A percentile compares a stretch with the other conserved stretches of the same genome.
phyloP scores from a whole-genome alignment of 192 early-diverging fungal genomes.

The Funneliformis mosseae region DNA sequence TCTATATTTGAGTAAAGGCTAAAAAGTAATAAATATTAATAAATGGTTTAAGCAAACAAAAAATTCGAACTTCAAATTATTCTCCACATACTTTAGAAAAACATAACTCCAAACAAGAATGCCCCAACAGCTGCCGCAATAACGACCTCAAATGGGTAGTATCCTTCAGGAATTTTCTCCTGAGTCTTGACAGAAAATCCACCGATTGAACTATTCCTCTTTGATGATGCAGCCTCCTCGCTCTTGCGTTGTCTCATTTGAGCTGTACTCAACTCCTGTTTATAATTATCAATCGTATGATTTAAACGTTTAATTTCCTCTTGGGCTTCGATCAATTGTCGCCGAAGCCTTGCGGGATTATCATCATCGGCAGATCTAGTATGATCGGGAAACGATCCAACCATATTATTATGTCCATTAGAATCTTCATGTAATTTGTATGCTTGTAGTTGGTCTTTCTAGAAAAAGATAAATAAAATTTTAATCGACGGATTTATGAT shows the following conservation, averaged over 20 bases:
- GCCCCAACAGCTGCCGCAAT: conserved; percentile 24
- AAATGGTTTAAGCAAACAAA: too few relatives aligned
- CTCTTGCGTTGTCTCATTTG: conserved; percentile 33
- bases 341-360: conserved; percentile 11
- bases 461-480: neutral
- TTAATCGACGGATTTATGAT: neutral
- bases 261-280: conserved; percentile 16
- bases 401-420: neutral
- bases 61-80: neutral
- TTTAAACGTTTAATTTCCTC: conserved; percentile 19
- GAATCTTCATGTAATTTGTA: neutral
- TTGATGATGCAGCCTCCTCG: conserved; percentile 1
- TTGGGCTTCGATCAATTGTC: conserved; percentile 23
- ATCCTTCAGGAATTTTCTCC: conserved; percentile 31
- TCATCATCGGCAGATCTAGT: neutral
- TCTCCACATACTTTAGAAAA: conserved; percentile 16
- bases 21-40: too few relatives aligned
- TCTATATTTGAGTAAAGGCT: too few relatives aligned
- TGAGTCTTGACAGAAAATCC: conserved; percentile 1
- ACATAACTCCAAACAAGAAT: conserved; percentile 27
- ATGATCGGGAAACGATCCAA: conserved; percentile 16
- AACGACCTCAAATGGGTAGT: conserved; percentile 31
- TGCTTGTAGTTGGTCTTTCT: neutral
- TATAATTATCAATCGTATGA: conserved; percentile 19
- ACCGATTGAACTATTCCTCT: neutral